phyloP scores from a whole-genome alignment of 2,329 filamentous ascomycete genomes.

The Clarireedia hainanense region DNA sequence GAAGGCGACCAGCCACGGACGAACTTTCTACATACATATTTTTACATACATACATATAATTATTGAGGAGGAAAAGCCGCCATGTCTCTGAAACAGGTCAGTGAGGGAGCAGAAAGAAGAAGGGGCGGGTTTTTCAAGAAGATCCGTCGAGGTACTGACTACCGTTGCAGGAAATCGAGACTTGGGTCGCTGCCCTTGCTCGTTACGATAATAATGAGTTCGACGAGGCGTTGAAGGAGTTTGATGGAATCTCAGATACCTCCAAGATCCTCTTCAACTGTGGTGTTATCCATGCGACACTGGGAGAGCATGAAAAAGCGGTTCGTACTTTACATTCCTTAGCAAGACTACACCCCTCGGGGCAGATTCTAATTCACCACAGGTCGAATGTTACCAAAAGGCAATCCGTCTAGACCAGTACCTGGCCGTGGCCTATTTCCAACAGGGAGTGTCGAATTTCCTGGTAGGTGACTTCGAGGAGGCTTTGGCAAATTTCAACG shows the following conservation, averaged over 20 bases:
- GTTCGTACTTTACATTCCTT: constrained; percentile 45
- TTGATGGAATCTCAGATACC: constrained; percentile 83
- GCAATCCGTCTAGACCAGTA: constrained; percentile 89
- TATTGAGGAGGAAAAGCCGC: constrained; percentile 9
- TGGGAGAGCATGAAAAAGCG: constrained; percentile 92
- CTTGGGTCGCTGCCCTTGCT: constrained; percentile 85
- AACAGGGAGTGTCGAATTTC: constrained; percentile 97
- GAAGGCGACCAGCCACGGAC: constrained; percentile 13
- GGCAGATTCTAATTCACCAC: constrained; percentile 14
- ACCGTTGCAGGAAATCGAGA: constrained; percentile 75
- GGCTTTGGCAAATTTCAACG: constrained; percentile 96
- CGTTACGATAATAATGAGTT: constrained; percentile 98
- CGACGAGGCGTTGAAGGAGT: constrained; percentile 76
- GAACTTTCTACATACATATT: neutral
- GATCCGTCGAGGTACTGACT: neutral
- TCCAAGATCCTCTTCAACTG: constrained; percentile 99
- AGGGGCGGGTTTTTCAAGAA: too few species aligned
- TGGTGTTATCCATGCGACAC: constrained; percentile 92
- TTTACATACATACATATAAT: constrained; percentile 2
- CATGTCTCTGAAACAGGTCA: constrained; percentile 38
- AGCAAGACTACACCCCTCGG: neutral
- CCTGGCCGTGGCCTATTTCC: constrained; percentile 95
- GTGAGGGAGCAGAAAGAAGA: constrained; percentile 7
- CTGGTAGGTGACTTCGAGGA: constrained; percentile 95
- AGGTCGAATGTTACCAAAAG: constrained; percentile 94